phyloP scores from a whole-genome alignment of 1,284 basidiomycete species.

The Ceratobasidium sp. region DNA sequence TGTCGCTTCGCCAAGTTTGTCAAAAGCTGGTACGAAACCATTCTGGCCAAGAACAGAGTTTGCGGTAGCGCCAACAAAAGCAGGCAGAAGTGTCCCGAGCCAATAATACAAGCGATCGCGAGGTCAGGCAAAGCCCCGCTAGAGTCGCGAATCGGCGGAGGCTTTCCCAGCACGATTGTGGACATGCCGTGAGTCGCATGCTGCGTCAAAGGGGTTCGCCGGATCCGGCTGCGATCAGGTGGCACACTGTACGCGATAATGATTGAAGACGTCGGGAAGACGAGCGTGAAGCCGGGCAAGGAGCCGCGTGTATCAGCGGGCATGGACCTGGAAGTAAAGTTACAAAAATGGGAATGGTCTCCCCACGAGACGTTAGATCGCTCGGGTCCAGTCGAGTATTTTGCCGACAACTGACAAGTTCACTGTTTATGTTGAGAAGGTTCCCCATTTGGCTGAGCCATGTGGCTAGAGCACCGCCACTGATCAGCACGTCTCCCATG shows the following conservation, averaged over 20 bases:
- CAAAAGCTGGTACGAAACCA: constrained; percentile 4
- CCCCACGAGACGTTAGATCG: background rate
- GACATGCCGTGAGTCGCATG: background rate
- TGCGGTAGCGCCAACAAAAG: constrained; percentile 24
- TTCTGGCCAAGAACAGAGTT: background rate
- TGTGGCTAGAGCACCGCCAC: constrained; percentile 10
- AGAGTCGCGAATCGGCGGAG: constrained; percentile 35
- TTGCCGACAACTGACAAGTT: constrained; percentile 3
- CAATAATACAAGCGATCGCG: constrained; percentile 27
- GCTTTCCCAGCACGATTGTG: constrained; percentile 15
- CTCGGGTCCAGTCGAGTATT: constrained; percentile 19
- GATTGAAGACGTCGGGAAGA: constrained; percentile 25
- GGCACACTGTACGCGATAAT: constrained; percentile 9
- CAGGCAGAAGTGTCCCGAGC: background rate
- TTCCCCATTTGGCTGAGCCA: constrained; percentile 27
- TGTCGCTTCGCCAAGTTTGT: constrained; percentile 28
- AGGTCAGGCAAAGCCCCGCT: background rate
- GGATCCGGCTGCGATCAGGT: constrained; percentile 27
- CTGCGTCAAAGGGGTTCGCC: constrained; percentile 3
- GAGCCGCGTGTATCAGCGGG: background rate
- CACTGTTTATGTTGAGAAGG: constrained; percentile 25
- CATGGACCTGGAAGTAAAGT: constrained; percentile 40
- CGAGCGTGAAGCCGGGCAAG: constrained; percentile 7
- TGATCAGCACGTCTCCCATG: constrained; percentile 8
- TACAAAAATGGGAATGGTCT: constrained; percentile 7